Evolutionary conservation across 2,329 filamentous ascomycete genomes (phyloP), one percentile per base, ranked within the genome.

Genomic region (Didymella exigua): DNA sequence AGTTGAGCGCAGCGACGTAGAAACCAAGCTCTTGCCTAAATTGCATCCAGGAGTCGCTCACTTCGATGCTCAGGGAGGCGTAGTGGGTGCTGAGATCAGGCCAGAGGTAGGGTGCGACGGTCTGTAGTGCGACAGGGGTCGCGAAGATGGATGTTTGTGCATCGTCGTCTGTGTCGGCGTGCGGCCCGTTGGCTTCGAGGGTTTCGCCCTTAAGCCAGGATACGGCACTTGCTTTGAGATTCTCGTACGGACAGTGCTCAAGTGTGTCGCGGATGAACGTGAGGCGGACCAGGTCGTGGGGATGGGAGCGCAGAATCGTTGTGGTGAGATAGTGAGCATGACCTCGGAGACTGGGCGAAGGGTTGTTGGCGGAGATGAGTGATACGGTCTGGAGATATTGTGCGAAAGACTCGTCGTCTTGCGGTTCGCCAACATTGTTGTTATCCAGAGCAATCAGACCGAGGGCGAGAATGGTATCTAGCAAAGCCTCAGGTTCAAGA

Each of bases 161-260:
- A 10, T 61, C 56, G 4, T 62, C 42, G 13, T 70, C 58, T 13
- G 56, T 43, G 5, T 54, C 38, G 19, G 54, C 19, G 8, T 49
- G 29, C 16, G 72, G 79, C 3, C 60, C 43, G 24, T 69, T 71
- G 4, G 80, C 78, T 60, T 80, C 77, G 5, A 86, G 76, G 0
- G 84, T 81, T 64, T 86, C 84, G 34, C 83, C 77, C 64, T 86
- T 86, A 29, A 86, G 73, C 84, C 84, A 87, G 29, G 81, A 79
- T 5, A 87, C 79, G 2, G 84, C 84, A 36, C 79, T 81, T 30
- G 83, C 82, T 62, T 83, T 84, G 31, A 84, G 77, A 14, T 82
- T 82, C 40, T 81, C 78, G 54, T 83, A 80, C 0, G 77, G 77
- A 16, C 81, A 81, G 44, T 84, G 77, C 58, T 84, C 80, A 3